These are phyloP conservation scores for Skeletonema potamos DNA, from an alignment of 108 stramenopile genomes.

Conservation along the genomic window DNA sequence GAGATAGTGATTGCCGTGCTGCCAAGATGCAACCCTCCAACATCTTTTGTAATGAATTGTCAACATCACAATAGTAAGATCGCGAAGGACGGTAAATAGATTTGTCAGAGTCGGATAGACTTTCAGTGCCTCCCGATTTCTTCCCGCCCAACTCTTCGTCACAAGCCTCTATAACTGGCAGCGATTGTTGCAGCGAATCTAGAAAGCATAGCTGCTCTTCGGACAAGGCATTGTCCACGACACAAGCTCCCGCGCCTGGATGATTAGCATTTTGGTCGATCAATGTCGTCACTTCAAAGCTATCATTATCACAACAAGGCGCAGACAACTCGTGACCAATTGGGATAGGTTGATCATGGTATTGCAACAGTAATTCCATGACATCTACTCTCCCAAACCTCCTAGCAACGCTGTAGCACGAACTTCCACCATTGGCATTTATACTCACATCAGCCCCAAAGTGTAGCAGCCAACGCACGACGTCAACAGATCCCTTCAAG, in stretches of 20 bases:
- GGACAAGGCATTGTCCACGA: conserved; percentile 60
- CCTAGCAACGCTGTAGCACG: conserved; percentile 36
- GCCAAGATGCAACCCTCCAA: conserved; percentile 22
- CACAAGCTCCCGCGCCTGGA: conserved; percentile 77
- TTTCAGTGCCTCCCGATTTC: background rate
- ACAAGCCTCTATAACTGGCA: conserved; percentile 48
- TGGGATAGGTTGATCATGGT: background rate
- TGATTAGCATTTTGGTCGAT: conserved; percentile 57
- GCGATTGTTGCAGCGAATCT: conserved; percentile 36
- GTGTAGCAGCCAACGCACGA: conserved; percentile 52
- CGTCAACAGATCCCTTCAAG: conserved; percentile 54
- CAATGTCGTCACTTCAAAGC: conserved; percentile 32
- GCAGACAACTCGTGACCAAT: background rate
- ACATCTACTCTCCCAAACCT: conserved; percentile 24
- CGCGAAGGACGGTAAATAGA: conserved; percentile 38
- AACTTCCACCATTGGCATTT: conserved; percentile 63
- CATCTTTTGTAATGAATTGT: conserved; percentile 39
- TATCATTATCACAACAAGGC: background rate
- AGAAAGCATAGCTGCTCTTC: conserved; percentile 40
- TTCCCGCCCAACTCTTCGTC: conserved; percentile 2
- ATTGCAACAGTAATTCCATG: conserved; percentile 19
- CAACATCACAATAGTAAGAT: conserved; percentile 75
- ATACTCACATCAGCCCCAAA: conserved; percentile 58
- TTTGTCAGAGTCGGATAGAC: conserved; percentile 6
- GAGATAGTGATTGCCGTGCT: conserved; percentile 9